Conservation (phyloP, 1,139 yeast species). For the Debaryomyces psychrophilus region DNA sequence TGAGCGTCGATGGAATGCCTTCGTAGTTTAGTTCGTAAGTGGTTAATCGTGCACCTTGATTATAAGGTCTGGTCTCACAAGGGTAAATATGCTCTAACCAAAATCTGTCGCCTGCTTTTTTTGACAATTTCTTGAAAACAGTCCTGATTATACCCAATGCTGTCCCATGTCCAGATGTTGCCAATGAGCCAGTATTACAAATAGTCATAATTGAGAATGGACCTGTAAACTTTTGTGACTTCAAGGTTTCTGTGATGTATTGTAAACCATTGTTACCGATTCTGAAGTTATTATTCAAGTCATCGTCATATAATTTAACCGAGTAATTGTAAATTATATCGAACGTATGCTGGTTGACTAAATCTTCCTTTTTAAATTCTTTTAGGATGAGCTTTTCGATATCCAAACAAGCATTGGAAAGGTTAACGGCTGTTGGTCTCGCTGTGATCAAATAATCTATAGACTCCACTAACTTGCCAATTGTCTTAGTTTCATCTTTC, state of each 20-base stretch:
- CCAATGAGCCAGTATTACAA: constrained; percentile 86
- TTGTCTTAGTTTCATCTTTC: constrained; percentile 20
- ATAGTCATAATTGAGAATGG: constrained; percentile 83
- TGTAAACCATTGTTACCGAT: constrained; percentile 82
- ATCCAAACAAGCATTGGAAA: constrained; percentile 74
- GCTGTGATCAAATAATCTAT: constrained; percentile 73
- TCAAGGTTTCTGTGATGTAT: constrained; percentile 57
- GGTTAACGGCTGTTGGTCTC: constrained; percentile 94
- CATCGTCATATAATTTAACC: constrained; percentile 67
- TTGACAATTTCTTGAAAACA: constrained; percentile 48
- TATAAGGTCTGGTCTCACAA: constrained; percentile 93
- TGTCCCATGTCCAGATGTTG: constrained; percentile 97
- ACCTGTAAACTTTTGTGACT: constrained; percentile 55
- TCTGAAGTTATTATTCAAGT: constrained; percentile 69
- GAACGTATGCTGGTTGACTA: constrained; percentile 32
- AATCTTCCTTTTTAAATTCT: constrained; percentile 18
- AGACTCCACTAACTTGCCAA: constrained; percentile 41
- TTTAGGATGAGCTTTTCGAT: constrained; percentile 44
- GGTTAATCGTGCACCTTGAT: constrained; percentile 93
- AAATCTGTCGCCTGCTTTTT: constrained; percentile 31
- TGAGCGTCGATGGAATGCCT: constrained; percentile 80
- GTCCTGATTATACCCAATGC: constrained; percentile 91
- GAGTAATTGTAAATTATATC: constrained; percentile 53
- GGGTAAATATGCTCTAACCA: constrained; percentile 76
- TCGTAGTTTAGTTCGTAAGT: constrained; percentile 89